phyloP scores from a whole-genome alignment of 805 yeast species.

The Pichia exigua region DNA sequence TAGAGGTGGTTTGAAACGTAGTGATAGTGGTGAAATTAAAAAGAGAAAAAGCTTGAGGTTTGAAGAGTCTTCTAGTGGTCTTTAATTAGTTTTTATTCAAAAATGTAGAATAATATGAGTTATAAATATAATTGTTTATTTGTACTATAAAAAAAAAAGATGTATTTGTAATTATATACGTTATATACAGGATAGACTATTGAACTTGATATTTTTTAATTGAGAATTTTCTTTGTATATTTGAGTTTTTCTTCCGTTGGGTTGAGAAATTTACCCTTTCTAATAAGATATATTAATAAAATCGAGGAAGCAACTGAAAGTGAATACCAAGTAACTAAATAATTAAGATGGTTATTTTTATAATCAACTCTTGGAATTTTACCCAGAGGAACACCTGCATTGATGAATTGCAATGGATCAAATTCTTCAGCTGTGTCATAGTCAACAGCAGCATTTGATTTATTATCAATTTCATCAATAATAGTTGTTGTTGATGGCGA shows the following conservation, averaged over 20 bases:
- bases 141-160: neutral
- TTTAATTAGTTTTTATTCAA: neutral
- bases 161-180: neutral
- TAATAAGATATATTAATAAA: constrained; percentile 48
- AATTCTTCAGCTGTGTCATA: constrained; percentile 33
- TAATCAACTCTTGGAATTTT: constrained; percentile 71
- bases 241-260: constrained; percentile 39
- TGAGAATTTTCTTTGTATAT: constrained; percentile 36
- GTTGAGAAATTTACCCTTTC: constrained; percentile 32
- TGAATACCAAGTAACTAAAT: constrained; percentile 93
- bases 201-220: neutral
- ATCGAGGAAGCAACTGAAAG: constrained; percentile 65
- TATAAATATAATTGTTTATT: neutral
- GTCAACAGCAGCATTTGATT: constrained; percentile 4
- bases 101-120: neutral
- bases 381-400: constrained; percentile 88
- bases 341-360: constrained; percentile 86
- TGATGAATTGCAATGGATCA: constrained; percentile 50
- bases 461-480: neutral
- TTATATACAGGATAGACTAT: neutral
- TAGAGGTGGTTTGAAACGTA: neutral
- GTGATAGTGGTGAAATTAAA: neutral
- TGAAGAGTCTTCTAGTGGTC: constrained; percentile 3
- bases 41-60: constrained; percentile 6
- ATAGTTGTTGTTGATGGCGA: neutral